Evolutionary conservation across 164 flowering plant genomes (phyloP), one percentile per base, ranked within the genome.

Genomic region (Vitis amurensis): DNA sequence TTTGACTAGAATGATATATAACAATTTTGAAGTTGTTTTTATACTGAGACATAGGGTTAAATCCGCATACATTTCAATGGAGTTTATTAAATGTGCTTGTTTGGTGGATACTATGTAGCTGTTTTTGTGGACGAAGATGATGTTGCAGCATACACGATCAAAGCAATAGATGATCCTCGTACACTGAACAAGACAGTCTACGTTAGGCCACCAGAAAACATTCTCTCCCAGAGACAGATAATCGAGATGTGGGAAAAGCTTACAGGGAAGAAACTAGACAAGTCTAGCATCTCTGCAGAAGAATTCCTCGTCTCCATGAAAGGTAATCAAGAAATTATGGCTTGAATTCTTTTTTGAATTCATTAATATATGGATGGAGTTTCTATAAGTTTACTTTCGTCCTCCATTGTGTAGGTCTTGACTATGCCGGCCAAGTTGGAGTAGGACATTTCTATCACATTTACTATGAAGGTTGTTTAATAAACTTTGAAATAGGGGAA

Each of bases 91-190:
- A 3, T 37, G 44, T 2, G 44, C 7, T 37, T 37, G 44, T 65
- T 19, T 62, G 19, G 50, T 14, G 12, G 27, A 23, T n/a, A 8
- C 64, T 63, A 67, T n/a, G 55, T 79, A 87, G 91, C 77, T 2
- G 63, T 79, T 50, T 87, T 17, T 71, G 53, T 80, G 23, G 86
- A 77, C 11, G 88, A 83, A 62, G 85, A 82, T 63, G 88, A 87
- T 52, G 66, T 87, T 3, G 88, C 78, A 1, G 78, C 86, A 6
- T 87, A 83, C 63, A 70, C 87, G 0, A 78, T 87, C 29, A 83
- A 85, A 65, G 64, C 79, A 6, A 75, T 85, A 23, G 85, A 83
- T 23, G 91, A 85, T 57, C 88, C 86, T 9, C 80, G 88, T 0
- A 79, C 85, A 1, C 61, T 87, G 30, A 85, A 85, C 78, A 85